phyloP scores from a whole-genome alignment of 176 grass and related monocot genomes.

The Oryza meridionalis region DNA sequence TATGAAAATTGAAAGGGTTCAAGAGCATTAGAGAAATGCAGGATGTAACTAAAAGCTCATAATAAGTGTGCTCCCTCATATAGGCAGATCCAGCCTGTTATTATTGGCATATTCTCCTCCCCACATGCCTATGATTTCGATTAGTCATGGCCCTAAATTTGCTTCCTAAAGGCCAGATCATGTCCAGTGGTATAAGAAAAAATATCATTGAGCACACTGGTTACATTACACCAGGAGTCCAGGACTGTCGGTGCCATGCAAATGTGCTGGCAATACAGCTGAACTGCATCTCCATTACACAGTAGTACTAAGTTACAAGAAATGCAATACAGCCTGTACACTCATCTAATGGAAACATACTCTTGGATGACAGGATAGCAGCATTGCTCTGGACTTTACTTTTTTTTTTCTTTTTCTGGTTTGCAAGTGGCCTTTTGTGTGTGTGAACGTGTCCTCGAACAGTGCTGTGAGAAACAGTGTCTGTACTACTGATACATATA shows the following conservation, averaged over 20 bases:
- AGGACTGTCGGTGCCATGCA: conserved; percentile 45
- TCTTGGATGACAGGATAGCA: background rate
- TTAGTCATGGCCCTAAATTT: conserved; percentile 15
- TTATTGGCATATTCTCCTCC: conserved; percentile 37
- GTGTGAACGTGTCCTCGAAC: background rate
- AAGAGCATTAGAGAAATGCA: conserved; percentile 7
- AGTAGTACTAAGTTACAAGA: background rate
- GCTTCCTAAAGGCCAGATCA: conserved; percentile 43
- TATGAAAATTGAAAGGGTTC: background rate
- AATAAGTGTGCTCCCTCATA: background rate
- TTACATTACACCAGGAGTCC: conserved; percentile 16
- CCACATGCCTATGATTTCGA: conserved; percentile 26
- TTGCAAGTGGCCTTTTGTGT: background rate
- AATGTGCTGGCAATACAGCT: conserved; percentile 18
- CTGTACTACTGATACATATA: background rate
- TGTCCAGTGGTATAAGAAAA: conserved; percentile 15
- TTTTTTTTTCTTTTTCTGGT: background rate
- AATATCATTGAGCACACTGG: conserved; percentile 2
- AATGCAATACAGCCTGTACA: conserved; percentile 18
- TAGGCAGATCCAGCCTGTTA: conserved; percentile 35
- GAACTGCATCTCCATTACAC: conserved; percentile 31
- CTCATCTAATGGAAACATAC: conserved; percentile 16
- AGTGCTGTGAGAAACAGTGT: background rate
- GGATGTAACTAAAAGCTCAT: background rate
- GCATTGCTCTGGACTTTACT: background rate